Base-by-base conservation (phyloP, 371 early-diverging fungal genomes). In the Apophysomyces ossiformis region DNA sequence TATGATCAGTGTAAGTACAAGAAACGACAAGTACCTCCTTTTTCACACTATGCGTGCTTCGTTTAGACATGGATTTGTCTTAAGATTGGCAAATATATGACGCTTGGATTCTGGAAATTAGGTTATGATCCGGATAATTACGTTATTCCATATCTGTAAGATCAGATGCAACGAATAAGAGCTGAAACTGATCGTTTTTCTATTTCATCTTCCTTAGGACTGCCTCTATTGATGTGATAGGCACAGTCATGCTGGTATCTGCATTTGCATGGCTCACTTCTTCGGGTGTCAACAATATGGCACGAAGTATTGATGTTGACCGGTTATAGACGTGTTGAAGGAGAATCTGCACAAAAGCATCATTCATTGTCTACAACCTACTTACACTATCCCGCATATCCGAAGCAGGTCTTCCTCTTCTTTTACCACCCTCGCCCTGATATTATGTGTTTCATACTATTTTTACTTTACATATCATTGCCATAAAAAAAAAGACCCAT, bases 61-160 rank as follows among this genome's bases (percentile, higher is more conserved):
- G 32, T 56, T 13, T 69, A 84, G 84, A 84, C 81, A 7, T 76
- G 61, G 59, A 12, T 74, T 39, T 79, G 79, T 11, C 62, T 84
- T 9, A 79, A 72, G 56, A 75, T 92, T 70, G 89, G 87, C 12
- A 84, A 84, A 68, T 78, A 68, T 57, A 85, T 87, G 76, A 85
- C 89, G 2, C 54, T 74, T 5, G 46, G 68, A 12, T 82, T 90
- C 44, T 95, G 95, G 95, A 69, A 78, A 38, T 76, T 80, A 39
- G 86, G 87, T 32, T 89, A 91, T 60, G 93, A 95, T 65, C 94
- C 94, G 7, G 93, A 95, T 61, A 91, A 93, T 71, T 93, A 91
- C 69, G 90, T 90, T 15, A 76, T 93, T 65, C 93, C 95, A 18
- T 86, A 90, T 38, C 68, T 95, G 84, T 85, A 83, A 82, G 81